A percentile compares a stretch with the other conserved stretches of the same genome.
phyloP scores from a whole-genome alignment of 768 basidiomycete genomes.

The Mycena crocata region DNA sequence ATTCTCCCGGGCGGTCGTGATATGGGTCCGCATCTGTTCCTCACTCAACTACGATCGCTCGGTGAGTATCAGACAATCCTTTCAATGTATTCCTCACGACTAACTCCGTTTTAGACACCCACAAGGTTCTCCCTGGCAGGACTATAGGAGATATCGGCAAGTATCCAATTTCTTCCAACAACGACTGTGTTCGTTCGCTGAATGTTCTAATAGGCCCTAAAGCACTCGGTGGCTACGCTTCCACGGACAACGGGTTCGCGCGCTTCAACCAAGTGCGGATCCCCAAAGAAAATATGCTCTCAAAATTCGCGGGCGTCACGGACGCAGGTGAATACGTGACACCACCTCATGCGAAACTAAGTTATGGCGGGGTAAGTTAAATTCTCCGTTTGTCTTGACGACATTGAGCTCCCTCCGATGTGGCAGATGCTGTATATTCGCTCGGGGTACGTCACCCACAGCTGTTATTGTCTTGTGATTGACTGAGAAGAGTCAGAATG shows the following conservation, averaged over 20 bases:
- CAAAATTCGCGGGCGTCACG: constrained; percentile 77
- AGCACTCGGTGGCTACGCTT: constrained; percentile 57
- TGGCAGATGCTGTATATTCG: constrained; percentile 80
- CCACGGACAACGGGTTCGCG: constrained; percentile 77
- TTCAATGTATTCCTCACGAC: background rate
- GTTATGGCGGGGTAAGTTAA: constrained; percentile 75
- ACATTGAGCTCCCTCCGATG: background rate
- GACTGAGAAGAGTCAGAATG: constrained; percentile 59
- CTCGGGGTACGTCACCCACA: constrained; percentile 57
- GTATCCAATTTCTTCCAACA: constrained; percentile 16
- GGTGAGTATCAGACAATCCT: constrained; percentile 51
- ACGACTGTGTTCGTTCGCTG: background rate
- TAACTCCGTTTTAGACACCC: constrained; percentile 58
- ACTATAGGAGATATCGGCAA: constrained; percentile 77
- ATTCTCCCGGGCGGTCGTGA: constrained; percentile 70
- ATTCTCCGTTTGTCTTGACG: background rate
- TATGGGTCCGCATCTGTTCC: constrained; percentile 80
- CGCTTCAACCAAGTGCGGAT: constrained; percentile 74
- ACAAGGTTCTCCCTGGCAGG: constrained; percentile 70
- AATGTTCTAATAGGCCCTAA: constrained; percentile 64
- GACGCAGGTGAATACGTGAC: constrained; percentile 71
- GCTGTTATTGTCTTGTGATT: background rate
- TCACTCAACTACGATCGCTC: constrained; percentile 74
- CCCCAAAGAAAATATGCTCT: constrained; percentile 79
- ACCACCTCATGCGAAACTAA: constrained; percentile 79